Evolutionary conservation across 768 basidiomycete species (phyloP).

Genomic region (Sistotremastrum suecicum): DNA sequence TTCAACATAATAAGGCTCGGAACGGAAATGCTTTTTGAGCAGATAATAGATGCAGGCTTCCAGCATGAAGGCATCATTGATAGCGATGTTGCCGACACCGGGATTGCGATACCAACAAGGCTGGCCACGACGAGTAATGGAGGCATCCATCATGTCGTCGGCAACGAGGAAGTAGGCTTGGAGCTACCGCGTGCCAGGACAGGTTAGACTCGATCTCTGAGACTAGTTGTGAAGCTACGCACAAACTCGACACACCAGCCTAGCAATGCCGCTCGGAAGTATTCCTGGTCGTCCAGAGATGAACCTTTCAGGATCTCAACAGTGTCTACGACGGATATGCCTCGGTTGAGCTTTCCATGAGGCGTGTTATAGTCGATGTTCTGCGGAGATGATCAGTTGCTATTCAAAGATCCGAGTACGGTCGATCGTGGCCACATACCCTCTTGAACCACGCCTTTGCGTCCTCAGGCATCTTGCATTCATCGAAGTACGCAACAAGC

Average conservation of each 20-base stretch:
- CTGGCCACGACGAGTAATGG: conserved; percentile 86
- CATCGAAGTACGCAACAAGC: conserved; percentile 51
- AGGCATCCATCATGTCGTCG: conserved; percentile 95
- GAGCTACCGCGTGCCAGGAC: conserved; percentile 34
- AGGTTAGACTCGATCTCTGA: not conserved
- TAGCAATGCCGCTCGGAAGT: conserved; percentile 73
- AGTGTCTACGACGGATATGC: conserved; percentile 91
- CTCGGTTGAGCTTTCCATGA: conserved; percentile 90
- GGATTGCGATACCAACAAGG: conserved; percentile 83
- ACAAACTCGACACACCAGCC: conserved; percentile 97
- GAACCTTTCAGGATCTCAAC: conserved; percentile 75
- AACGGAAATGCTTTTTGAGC: conserved; percentile 74
- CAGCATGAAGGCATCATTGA: conserved; percentile 96
- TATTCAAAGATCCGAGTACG: not conserved
- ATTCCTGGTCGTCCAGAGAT: conserved; percentile 65
- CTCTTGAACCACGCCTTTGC: conserved; percentile 74
- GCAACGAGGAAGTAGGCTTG: conserved; percentile 97
- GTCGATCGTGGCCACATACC: conserved; percentile 28
- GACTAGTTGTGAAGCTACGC: conserved; percentile 18
- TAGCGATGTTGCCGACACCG: conserved; percentile 68
- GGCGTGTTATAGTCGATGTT: conserved; percentile 91
- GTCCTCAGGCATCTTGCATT: conserved; percentile 69
- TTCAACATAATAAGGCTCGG: conserved; percentile 73
- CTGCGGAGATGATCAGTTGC: conserved; percentile 23
- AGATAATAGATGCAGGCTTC: conserved; percentile 87